Percentiles rank a stretch among this genome's conserved stretches.
These are phyloP conservation scores for Syncephalastrum racemosum DNA, from an alignment of 371 early-diverging fungal species.

Conservation along the genomic window DNA sequence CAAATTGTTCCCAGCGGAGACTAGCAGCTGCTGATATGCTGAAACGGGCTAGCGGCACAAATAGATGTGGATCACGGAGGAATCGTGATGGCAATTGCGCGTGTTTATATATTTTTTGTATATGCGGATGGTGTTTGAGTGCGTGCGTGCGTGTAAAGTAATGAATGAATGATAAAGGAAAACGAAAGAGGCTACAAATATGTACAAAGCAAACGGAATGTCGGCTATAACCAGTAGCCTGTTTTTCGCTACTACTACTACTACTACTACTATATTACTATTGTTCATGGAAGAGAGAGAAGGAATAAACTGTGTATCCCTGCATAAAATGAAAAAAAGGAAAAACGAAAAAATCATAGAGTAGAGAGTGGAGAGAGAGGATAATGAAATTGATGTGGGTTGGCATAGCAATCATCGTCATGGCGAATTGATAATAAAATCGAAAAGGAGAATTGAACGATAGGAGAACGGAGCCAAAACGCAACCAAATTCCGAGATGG, in stretches of 20 bases:
- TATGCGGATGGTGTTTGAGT: no score
- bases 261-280: no score
- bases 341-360: neutral
- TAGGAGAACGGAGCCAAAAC: neutral
- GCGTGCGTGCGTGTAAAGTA: no score
- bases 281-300: no score
- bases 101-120: neutral
- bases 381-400: constrained; percentile 1
- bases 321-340: constrained; percentile 1
- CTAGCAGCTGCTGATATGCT: constrained; percentile 5
- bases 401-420: neutral
- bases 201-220: no score
- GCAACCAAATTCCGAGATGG: neutral
- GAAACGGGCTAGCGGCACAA: constrained; percentile 1
- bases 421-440: no score
- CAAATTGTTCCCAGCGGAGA: no score
- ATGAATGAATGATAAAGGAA: no score
- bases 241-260: no score
- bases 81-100: neutral
- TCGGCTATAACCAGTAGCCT: no score
- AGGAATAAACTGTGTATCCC: neutral
- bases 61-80: no score
- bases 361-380: neutral
- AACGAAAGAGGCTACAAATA: no score
- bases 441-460: constrained; percentile 1